These are phyloP conservation scores for Gossypium turneri DNA, from an alignment of 345 rosid genomes.

Conservation along the genomic window DNA sequence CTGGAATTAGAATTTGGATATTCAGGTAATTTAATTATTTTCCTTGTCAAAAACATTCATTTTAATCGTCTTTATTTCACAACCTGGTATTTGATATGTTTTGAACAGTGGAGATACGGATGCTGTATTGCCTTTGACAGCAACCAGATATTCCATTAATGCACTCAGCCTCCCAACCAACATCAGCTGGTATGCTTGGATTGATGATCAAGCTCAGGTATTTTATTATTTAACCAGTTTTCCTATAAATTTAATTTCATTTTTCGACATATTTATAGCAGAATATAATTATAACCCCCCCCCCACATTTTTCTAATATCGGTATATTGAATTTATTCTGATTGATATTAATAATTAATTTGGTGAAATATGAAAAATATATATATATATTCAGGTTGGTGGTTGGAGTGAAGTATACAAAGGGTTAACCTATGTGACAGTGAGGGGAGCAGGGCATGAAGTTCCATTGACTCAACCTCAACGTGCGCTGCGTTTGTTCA, in stretches of 20 bases:
- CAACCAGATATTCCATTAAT: constrained; percentile 48
- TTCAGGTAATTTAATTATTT: constrained; percentile 47
- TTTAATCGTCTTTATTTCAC: too few species aligned
- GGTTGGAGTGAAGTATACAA: constrained; percentile 55
- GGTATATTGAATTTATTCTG: too few species aligned
- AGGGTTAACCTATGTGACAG: constrained; percentile 51
- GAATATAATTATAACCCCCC: too few species aligned
- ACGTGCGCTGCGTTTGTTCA: constrained; percentile 39
- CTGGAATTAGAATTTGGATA: constrained; percentile 75
- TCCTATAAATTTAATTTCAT: background rate
- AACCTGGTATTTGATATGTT: background rate
- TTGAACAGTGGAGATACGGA: constrained; percentile 56
- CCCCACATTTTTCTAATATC: too few species aligned
- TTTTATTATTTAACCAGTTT: background rate
- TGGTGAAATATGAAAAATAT: background rate
- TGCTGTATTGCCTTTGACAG: constrained; percentile 55
- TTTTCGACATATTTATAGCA: background rate
- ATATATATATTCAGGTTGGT: constrained; percentile 36
- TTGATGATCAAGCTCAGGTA: constrained; percentile 33
- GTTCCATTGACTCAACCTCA: constrained; percentile 52
- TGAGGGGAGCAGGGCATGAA: constrained; percentile 67
- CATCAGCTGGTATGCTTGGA: constrained; percentile 57
- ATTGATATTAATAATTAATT: too few species aligned
- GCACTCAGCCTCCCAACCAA: constrained; percentile 36
- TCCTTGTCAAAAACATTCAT: background rate